Base-by-base conservation (phyloP, 108 stramenopile species). In the Cyclotella distinguenda region DNA sequence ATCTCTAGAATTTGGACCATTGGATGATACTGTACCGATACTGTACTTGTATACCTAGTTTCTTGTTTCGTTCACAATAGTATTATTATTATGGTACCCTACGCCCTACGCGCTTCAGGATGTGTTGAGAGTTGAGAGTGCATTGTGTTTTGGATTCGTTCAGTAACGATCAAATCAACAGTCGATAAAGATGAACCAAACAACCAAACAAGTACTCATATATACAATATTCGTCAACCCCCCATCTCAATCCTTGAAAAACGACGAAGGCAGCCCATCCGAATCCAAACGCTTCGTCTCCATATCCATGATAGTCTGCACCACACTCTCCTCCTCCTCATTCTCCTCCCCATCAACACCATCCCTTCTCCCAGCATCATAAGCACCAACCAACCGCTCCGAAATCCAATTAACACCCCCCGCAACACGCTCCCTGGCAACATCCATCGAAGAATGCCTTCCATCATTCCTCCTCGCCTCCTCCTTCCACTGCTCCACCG, bases 371-470 rank as follows among this genome's bases (percentile, higher is more conserved):
- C 28, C 33, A 7, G 15, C 23, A 5, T 23, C 16, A 8, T 25
- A n/a, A 15, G 27, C 42, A 60, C 15, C 21, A 4, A 6, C 16
- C 8, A 1, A 57, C 15, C 53, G 27, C 27, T 70, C 32, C 10
- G 69, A 70, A 23, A 70, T 49, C 69, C 69, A 70, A 34, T 23
- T 31, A 26, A 53, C 34, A 3, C 50, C 68, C 35, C 58, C 58
- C 15, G 51, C 53, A 26, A 49, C 48, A 4, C 27, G 19, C 27
- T 68, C 56, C n/a, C 19, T 52, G 11, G 39, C 68, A 31, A 52
- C 51, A 3, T 52, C 66, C n/a, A 19, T 34, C 11, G 53, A 16
- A 27, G 13, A 32, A 0, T 48, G 22, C 4, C 49, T 25, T 27
- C 22, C 26, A 26, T 26, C 8, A 4, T 22, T 53, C 60, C 27